Base-by-base conservation (phyloP, 371 early-diverging fungal genomes). In the Scutellospora calospora region DNA sequence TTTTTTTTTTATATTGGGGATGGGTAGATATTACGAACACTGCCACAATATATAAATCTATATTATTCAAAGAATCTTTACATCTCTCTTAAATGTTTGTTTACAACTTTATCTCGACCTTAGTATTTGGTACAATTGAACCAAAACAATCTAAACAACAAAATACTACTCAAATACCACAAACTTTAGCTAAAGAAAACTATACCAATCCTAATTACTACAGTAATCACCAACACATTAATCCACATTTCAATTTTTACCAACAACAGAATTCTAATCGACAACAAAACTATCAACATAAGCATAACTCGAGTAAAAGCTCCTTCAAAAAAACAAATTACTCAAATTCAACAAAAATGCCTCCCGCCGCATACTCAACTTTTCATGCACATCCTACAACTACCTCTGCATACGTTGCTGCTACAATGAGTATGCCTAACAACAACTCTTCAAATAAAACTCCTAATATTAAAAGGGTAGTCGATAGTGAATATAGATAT, bases 401-500 rank as follows among this genome's bases (percentile, higher is more conserved):
- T 0, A 18, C n/a, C 16, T 16, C 65, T 65, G 33, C 65, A 18
- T 45, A 45, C 45, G 45, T 45, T 45, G 45, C 45, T 45, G 45
- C 68, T 1, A 68, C 68, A 20, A 68, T 68, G 45, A 68, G 41
- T n/a, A 41, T 25, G 3, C 52, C 38, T 9, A 75, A 57, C 14
- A 35, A 33, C 33, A 76, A 74, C 51, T 38, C 31, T 55, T 9
- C 52, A 31, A 57, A 33, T 51, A 60, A 76, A 38, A 41, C 52
- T 2, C 35, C 52, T 6, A 31, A 20, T 27, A 57, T 22, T 31
- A 51, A 35, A 49, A 52, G 55, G 27, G 35, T 45, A 2, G 25
- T 76, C 20, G 60, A 55, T 60, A 59, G n/a, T 38, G 76, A 60
- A 4, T 14, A 35, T 41, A 76, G 41, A 41, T 69, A 54, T 52